Conservation (phyloP, 2,329 filamentous ascomycete genomes). For the Gyromitra esculenta region DNA sequence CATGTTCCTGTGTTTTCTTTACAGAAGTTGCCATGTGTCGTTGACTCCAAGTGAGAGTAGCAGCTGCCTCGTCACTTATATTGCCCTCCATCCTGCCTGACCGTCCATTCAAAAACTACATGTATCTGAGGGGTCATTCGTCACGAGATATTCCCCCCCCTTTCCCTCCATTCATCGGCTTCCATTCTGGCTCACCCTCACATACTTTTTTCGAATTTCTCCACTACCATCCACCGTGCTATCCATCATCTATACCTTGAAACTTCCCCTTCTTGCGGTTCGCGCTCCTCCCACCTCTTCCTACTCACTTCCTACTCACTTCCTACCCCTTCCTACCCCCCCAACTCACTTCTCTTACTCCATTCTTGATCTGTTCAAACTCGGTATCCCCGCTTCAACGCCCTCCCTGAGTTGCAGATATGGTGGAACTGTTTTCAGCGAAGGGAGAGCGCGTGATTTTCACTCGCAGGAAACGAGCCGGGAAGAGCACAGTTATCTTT, state of each 20-base stretch:
- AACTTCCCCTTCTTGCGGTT: not conserved
- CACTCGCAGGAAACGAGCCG: not conserved
- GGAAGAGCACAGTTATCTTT: slow-evolving; percentile 5
- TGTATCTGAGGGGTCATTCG: not conserved
- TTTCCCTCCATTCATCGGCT: not conserved
- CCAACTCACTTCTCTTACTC: not conserved
- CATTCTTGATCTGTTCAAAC: too few relatives aligned
- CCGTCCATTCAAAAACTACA: not conserved
- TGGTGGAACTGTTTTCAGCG: slow-evolving; percentile 11
- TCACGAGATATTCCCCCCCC: not conserved
- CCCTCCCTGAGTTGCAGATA: not conserved
- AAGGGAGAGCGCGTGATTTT: slow-evolving; percentile 20
- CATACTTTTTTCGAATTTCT: slow-evolving; percentile 1
- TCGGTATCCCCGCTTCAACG: not conserved
- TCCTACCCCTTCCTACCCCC: not conserved
- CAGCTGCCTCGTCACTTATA: not conserved
- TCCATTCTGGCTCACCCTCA: not conserved
- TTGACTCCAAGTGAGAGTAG: not conserved
- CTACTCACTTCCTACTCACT: not conserved
- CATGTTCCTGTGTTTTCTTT: not conserved
- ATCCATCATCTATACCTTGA: not conserved
- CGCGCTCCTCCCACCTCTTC: not conserved
- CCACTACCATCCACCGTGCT: not conserved
- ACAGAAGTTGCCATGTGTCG: not conserved
- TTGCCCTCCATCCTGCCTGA: not conserved